Base-by-base conservation (phyloP, 257 asterid genomes). In the Rhazya stricta region DNA sequence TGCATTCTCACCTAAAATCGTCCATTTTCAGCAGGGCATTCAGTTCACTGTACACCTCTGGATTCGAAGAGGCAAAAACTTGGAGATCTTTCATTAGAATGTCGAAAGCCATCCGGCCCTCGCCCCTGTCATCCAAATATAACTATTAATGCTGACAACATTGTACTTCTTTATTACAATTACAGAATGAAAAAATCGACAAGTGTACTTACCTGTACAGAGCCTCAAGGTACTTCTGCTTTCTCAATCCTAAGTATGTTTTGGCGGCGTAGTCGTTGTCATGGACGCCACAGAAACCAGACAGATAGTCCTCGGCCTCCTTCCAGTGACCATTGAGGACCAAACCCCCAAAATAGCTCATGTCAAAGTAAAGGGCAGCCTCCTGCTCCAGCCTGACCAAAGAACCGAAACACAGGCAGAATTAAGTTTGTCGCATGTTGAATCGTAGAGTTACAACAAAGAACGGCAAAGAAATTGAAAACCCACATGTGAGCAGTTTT, bases 141-240 rank as follows among this genome's bases (percentile, higher is more conserved):
- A 75, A 19, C 1, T 21, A 66, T 6, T 57, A 4, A 1, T 39
- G 11, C 19, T 21, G 10, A 70, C 45, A 37, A 45, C 16, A 13
- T 51, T n/a, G 1, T 15, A 25, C 57, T 23, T 16, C 7, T 25
- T 6, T 7, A 8, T 39, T 2, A 13, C 50, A 71, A 11, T 23
- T 53, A 21, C 12, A 39, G 19, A 10, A 16, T 5, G 36, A 61
- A 27, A 71, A 79, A 75, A n/a, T n/a, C 43, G 15, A 62, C 50
- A 29, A 70, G 42, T 82, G 69, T 77, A 39, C 83, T 78, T 79
- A 92, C 97, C 66, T 88, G 81, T 92, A 92, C 21, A 92, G 83
- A 34, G 98, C 87, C 88, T 90, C 98, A 9, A 89, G 89, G 83
- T 78, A 92, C 84, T 86, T 89, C 73, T 92, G 96, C 86, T 90